Evolutionary conservation across 2,329 filamentous ascomycete genomes (phyloP).

Genomic region (Elsinoe necatrix): DNA sequence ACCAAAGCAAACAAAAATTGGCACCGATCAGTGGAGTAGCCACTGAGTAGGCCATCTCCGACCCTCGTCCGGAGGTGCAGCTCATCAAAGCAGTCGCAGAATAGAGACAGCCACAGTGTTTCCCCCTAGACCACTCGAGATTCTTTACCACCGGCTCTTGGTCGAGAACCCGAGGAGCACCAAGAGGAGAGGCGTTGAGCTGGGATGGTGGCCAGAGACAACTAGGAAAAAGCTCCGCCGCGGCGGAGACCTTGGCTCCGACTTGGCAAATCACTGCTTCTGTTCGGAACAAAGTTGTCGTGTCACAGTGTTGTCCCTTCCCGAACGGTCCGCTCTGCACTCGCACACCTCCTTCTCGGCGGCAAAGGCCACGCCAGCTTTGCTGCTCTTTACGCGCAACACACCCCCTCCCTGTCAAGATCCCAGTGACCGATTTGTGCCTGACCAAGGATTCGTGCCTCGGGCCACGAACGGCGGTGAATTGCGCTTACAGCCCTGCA

Average conservation of each 20-base stretch:
- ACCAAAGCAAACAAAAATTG: background rate
- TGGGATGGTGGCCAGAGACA: background rate
- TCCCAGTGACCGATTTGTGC: background rate
- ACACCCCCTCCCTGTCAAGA: background rate
- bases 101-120: background rate
- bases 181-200: slow-evolving; percentile 4
- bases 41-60: background rate
- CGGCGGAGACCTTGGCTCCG: background rate
- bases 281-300: background rate
- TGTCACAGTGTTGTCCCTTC: background rate
- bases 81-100: background rate
- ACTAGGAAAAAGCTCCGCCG: background rate
- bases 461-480: slow-evolving; percentile 5
- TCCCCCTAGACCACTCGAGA: background rate
- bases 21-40: background rate
- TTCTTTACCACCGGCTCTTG: background rate
- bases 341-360: slow-evolving; percentile 10
- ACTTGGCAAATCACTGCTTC: slow-evolving; percentile 3
- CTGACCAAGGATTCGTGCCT: background rate
- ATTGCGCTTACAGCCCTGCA: slow-evolving; percentile 1
- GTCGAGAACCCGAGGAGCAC: background rate
- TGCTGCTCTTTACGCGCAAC: background rate
- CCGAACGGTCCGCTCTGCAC: background rate
- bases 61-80: background rate
- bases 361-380: background rate